Conservation (phyloP, 495 filamentous ascomycete species). For the Paragyromitra xinjiangensis region DNA sequence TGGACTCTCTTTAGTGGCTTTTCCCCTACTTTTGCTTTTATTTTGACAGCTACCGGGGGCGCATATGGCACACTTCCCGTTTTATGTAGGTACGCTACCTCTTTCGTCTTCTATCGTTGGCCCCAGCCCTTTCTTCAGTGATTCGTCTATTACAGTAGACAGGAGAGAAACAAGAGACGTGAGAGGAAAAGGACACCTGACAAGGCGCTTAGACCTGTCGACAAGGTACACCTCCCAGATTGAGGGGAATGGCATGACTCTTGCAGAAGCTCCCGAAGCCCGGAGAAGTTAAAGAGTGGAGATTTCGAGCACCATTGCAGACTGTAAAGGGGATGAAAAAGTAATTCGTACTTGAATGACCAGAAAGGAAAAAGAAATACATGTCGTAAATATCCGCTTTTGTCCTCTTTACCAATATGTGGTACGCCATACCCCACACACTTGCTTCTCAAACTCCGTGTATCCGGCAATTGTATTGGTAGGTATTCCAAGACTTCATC, state of each 20-base stretch:
- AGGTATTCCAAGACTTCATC: slow-evolving; percentile 25
- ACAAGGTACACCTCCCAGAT: slow-evolving; percentile 42
- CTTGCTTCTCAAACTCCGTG: slow-evolving; percentile 27
- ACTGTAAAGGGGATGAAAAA: slow-evolving; percentile 30
- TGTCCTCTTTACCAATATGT: slow-evolving; percentile 26
- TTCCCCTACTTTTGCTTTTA: slow-evolving; percentile 45
- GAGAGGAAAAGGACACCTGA: slow-evolving; percentile 17
- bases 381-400: slow-evolving; percentile 36
- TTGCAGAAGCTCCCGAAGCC: slow-evolving; percentile 38
- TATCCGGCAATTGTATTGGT: slow-evolving; percentile 37
- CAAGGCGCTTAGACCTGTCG: slow-evolving; percentile 50
- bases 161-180: slow-evolving; percentile 32
- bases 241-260: slow-evolving; percentile 45
- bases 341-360: slow-evolving; percentile 21
- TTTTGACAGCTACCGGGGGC: slow-evolving; percentile 50
- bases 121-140: slow-evolving; percentile 29
- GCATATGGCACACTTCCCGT: slow-evolving; percentile 48
- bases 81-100: slow-evolving; percentile 41
- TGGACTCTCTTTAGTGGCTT: slow-evolving; percentile 38
- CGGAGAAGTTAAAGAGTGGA: slow-evolving; percentile 31
- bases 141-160: slow-evolving; percentile 21
- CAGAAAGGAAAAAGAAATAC: slow-evolving; percentile 27
- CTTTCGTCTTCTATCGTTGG: slow-evolving; percentile 16
- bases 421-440: slow-evolving; percentile 18
- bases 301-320: slow-evolving; percentile 19